Evolutionary conservation across 441 rosid genomes (phyloP), one percentile per base, ranked within the genome.

Genomic region (Biscutella laevigata): DNA sequence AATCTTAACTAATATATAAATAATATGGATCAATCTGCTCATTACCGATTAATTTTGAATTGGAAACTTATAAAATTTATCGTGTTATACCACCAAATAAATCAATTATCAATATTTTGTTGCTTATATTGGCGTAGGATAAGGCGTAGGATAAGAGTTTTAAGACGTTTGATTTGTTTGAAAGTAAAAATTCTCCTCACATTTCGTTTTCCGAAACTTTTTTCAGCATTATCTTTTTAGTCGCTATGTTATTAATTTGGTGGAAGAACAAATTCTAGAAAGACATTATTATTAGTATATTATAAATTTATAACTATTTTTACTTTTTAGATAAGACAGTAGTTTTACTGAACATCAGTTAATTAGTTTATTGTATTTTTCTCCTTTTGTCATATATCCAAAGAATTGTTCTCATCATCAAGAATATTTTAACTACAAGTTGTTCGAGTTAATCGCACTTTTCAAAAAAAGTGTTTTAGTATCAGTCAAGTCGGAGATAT

Each of bases 161-260:
- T 26, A 26, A 6, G 10, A 21, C 21, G 20, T 33, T 33, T 33
- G 30, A 1, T 49, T 33, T n/a, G 33, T n/a, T 33, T 22, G 20
- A 34, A 22, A 12, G 21, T 50, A 13, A 35, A 22, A n/a, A n/a
- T n/a, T n/a, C n/a, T n/a, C n/a, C n/a, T 6, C 44, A 17, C 11
- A 50, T 60, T 43, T 61, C 58, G 27, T 51, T 61, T 26, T 61
- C 66, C 21, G 4, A 17, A 51, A 47, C 53, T 42, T 61, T 57
- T 33, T 17, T 33, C 35, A 19, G 36, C 36, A 51, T 45, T 29
- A 3, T 14, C 26, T 40, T 14, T 52, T 8, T 8, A 4, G 19
- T 39, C 5, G 39, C 19, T 57, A 22, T 14, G 24, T 13, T 51
- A 51, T 25, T 6, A 11, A n/a, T n/a, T n/a, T n/a, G 24, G 38